Conservation (phyloP, 345 rosid genomes). For the Syzygium oleosum region DNA sequence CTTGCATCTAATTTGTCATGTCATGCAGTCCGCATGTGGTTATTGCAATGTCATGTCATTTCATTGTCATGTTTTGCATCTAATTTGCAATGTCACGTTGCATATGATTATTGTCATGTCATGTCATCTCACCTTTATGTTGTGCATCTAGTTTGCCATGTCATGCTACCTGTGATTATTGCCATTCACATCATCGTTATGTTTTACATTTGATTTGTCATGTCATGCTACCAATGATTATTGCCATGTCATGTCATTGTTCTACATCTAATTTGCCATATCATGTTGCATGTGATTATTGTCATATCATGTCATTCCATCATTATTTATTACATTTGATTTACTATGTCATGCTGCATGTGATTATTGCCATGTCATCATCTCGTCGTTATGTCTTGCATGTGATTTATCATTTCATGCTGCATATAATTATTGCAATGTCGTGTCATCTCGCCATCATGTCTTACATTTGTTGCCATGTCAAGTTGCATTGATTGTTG, state of each 20-base stretch:
- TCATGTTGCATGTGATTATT: accelerated
- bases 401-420: neutral
- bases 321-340: accelerated
- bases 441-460: too few species aligned
- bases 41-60: too few species aligned
- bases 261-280: neutral
- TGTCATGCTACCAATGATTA: neutral
- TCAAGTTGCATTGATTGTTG: too few species aligned
- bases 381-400: too few species aligned
- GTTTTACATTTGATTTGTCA: neutral
- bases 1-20: too few species aligned
- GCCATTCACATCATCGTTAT: too few species aligned
- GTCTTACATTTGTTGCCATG: accelerated
- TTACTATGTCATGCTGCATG: neutral
- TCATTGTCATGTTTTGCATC: too few species aligned
- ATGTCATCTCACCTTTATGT: neutral
- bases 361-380: neutral
- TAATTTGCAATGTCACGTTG: too few species aligned
- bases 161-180: neutral
- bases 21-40: too few species aligned
- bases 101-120: neutral
- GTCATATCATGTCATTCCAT: too few species aligned
- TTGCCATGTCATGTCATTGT: accelerated
- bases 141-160: neutral
- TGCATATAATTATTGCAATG: too few species aligned